Percentiles rank a stretch among this genome's conserved stretches.
These are phyloP conservation scores for Penicillium expansum DNA, from an alignment of 2,329 filamentous ascomycete species.

Conservation along the genomic window DNA sequence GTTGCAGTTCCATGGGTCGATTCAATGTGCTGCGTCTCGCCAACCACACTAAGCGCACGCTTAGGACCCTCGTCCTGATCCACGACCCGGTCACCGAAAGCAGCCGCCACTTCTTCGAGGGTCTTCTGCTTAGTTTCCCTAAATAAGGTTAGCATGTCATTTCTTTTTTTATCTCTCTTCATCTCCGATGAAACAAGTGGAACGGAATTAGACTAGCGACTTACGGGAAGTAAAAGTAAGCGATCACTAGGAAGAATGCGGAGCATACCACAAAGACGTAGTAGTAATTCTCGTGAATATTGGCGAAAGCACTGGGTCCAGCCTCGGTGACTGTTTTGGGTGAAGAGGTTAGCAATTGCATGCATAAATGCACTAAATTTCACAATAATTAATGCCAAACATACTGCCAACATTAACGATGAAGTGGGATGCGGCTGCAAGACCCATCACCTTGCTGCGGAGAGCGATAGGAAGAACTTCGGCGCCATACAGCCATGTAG, in stretches of 20 bases:
- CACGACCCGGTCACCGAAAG: conserved; percentile 50
- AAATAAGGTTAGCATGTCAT: not conserved
- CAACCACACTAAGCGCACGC: conserved; percentile 25
- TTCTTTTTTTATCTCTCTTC: not conserved
- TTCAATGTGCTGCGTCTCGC: conserved; percentile 23
- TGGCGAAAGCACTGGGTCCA: conserved; percentile 56
- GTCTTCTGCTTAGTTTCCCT: conserved; percentile 51
- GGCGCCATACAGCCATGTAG: conserved; percentile 56
- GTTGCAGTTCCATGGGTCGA: conserved; percentile 1
- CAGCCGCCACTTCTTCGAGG: conserved; percentile 50
- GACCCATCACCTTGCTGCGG: conserved; percentile 55
- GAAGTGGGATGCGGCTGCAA: conserved; percentile 54
- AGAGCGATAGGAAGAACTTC: conserved; percentile 55
- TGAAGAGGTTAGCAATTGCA: not conserved
- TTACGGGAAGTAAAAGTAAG: conserved; percentile 56
- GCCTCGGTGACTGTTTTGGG: conserved; percentile 48
- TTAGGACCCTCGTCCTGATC: conserved; percentile 25
- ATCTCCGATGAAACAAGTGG: not conserved
- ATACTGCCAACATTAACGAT: conserved; percentile 54
- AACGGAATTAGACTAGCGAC: conserved; percentile 14
- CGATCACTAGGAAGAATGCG: conserved; percentile 51
- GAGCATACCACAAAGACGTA: conserved; percentile 58
- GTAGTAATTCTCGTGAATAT: conserved; percentile 60
- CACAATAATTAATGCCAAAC: conserved; percentile 2
- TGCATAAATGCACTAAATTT: not conserved